phyloP scores from a whole-genome alignment of 208 protist genomes.

The Leishmania arabica region DNA sequence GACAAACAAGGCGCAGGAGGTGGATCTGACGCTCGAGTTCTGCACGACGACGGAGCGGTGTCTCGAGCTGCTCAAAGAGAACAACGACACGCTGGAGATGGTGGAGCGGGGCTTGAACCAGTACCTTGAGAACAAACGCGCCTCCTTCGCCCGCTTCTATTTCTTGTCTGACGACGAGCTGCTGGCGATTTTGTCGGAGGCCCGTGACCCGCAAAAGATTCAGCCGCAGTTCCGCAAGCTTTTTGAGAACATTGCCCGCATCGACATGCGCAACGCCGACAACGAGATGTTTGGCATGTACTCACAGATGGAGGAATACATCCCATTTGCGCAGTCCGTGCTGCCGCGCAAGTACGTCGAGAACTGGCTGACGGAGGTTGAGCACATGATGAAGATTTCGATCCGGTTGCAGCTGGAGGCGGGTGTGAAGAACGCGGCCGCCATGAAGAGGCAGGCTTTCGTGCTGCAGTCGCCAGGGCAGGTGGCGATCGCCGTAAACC shows the following conservation, averaged over 20 bases:
- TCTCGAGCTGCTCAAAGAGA: constrained; percentile 90
- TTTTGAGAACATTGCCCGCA: constrained; percentile 95
- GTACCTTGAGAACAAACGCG: constrained; percentile 96
- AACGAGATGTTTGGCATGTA: constrained; percentile 96
- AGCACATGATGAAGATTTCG: constrained; percentile 94
- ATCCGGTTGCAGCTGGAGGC: constrained; percentile 89
- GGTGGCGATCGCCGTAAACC: constrained; percentile 91
- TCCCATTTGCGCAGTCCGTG: constrained; percentile 93
- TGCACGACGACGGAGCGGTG: constrained; percentile 81
- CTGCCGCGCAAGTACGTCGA: constrained; percentile 96
- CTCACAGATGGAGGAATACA: constrained; percentile 95
- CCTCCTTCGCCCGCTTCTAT: constrained; percentile 94
- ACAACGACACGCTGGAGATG: constrained; percentile 94
- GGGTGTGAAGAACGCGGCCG: constrained; percentile 75
- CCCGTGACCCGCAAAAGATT: constrained; percentile 94
- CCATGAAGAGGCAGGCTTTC: constrained; percentile 77
- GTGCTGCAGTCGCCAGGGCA: constrained; percentile 88
- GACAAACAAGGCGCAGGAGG: constrained; percentile 82
- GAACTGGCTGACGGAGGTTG: constrained; percentile 97
- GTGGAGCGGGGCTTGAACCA: constrained; percentile 97
- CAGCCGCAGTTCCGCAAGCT: constrained; percentile 97
- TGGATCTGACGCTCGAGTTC: constrained; percentile 84
- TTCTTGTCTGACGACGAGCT: constrained; percentile 94
- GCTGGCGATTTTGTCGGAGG: constrained; percentile 95
- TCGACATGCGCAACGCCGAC: constrained; percentile 88